Evolutionary conservation across 169 alveolate genomes (phyloP).

Genomic region (Plasmodium gonderi): DNA sequence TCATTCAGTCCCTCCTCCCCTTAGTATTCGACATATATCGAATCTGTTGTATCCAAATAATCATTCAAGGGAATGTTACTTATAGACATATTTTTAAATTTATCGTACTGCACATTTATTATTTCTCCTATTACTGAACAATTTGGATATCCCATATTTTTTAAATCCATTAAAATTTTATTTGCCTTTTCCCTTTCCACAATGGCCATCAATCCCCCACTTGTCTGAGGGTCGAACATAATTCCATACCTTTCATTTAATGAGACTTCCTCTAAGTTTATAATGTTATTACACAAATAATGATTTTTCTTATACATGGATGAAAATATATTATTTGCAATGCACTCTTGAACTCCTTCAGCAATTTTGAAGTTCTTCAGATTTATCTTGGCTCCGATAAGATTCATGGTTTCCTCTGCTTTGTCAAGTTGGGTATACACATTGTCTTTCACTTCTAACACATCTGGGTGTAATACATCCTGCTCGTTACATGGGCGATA

Average conservation of each 20-base stretch:
- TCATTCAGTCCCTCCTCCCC: neutral
- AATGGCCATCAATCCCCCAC: conserved; percentile 75
- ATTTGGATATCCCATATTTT: conserved; percentile 58
- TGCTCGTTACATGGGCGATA: neutral
- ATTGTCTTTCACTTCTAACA: neutral
- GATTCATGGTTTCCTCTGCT: neutral
- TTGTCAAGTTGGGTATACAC: neutral
- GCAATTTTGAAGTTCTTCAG: conserved; percentile 42
- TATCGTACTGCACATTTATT: conserved; percentile 66
- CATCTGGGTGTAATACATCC: neutral
- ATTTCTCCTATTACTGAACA: conserved; percentile 72
- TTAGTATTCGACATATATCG: conserved; percentile 52
- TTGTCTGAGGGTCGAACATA: conserved; percentile 75
- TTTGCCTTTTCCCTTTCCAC: conserved; percentile 46
- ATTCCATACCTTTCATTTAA: conserved; percentile 47
- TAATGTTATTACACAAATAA: conserved; percentile 71
- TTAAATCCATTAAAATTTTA: conserved; percentile 38
- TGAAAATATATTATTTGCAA: conserved; percentile 65
- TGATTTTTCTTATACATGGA: conserved; percentile 76
- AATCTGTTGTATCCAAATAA: conserved; percentile 49
- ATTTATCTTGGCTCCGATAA: conserved; percentile 64
- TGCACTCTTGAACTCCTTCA: conserved; percentile 71
- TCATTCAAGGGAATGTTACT: conserved; percentile 22
- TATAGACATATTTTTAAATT: conserved; percentile 22
- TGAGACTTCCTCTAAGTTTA: conserved; percentile 67